Percentiles rank a stretch among this genome's conserved stretches.
These are phyloP conservation scores for Stipa capillata DNA, from an alignment of 176 grass and related monocot genomes.

Conservation along the genomic window DNA sequence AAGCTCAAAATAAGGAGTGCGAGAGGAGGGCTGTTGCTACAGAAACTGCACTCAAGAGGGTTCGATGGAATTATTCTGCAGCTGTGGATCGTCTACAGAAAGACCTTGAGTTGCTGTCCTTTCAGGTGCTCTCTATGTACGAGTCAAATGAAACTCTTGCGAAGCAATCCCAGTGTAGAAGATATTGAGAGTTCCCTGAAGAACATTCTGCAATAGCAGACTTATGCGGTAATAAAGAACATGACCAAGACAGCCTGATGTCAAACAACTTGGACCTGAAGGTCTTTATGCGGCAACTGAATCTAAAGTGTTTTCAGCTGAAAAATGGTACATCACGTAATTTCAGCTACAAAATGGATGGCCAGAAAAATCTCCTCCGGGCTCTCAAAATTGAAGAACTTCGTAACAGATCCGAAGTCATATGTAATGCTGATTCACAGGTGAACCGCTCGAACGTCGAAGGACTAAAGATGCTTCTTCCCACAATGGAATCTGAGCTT, in stretches of 20 bases:
- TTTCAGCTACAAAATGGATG: constrained; percentile 30
- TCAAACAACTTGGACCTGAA: constrained; percentile 18
- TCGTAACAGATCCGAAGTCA: constrained; percentile 23
- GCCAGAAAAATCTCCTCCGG: constrained; percentile 26
- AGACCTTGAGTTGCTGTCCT: constrained; percentile 88
- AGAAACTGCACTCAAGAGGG: constrained; percentile 78
- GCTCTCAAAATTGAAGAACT: constrained; percentile 34
- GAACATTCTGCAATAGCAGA: constrained; percentile 26
- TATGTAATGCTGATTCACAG: constrained; percentile 30
- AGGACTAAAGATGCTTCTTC: constrained; percentile 10
- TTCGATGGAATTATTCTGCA: constrained; percentile 78
- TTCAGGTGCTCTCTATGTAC: constrained; percentile 98
- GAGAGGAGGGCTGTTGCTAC: constrained; percentile 81
- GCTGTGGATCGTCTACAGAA: constrained; percentile 89
- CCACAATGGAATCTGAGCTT: constrained; percentile 54
- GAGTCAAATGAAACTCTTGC: constrained; percentile 86
- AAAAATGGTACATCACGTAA: constrained; percentile 21
- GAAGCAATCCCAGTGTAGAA: constrained; percentile 65
- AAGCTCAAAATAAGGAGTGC: constrained; percentile 74
- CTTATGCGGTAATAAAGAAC: constrained; percentile 24
- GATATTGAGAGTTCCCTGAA: constrained; percentile 40
- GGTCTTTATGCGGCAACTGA: constrained; percentile 9
- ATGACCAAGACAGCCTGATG: constrained; percentile 8
- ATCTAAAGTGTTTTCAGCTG: constrained; percentile 1
- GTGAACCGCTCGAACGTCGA: constrained; percentile 19